Conservation (phyloP, 2,329 filamentous ascomycete genomes). For the Colletotrichum liriopes region DNA sequence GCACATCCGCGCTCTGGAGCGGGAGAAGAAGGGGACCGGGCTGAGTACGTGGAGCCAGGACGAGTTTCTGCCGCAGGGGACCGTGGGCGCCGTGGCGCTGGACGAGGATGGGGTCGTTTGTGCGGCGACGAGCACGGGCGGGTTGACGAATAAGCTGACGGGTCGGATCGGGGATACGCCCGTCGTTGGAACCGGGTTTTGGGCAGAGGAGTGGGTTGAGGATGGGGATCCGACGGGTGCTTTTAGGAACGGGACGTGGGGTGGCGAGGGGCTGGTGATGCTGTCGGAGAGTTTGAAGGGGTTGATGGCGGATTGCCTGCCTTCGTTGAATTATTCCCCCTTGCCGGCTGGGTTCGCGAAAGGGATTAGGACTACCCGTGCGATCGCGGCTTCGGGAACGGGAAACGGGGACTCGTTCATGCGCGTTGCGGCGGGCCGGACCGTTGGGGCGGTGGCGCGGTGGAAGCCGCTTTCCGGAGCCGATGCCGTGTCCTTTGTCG, state of each 20-base stretch:
- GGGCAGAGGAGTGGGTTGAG: slow-evolving; percentile 87
- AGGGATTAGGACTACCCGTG: slow-evolving; percentile 55
- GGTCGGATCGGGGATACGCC: slow-evolving; percentile 91
- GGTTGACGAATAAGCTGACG: slow-evolving; percentile 90
- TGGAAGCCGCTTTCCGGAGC: slow-evolving; percentile 70
- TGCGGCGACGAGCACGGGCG: slow-evolving; percentile 78
- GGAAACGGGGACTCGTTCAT: slow-evolving; percentile 94
- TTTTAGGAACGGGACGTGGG: slow-evolving; percentile 36
- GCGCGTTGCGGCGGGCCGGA: slow-evolving; percentile 78
- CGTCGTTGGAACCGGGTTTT: slow-evolving; percentile 87
- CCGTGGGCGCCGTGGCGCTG: slow-evolving; percentile 85
- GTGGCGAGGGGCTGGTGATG: slow-evolving; percentile 50
- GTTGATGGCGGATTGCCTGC: slow-evolving; percentile 73
- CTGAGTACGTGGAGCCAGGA: slow-evolving; percentile 70
- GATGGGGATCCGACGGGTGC: slow-evolving; percentile 53
- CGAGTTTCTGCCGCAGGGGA: slow-evolving; percentile 85
- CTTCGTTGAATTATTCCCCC: slow-evolving; percentile 61
- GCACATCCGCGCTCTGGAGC: slow-evolving; percentile 73
- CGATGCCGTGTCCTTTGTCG: slow-evolving; percentile 74
- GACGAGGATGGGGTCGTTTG: slow-evolving; percentile 84
- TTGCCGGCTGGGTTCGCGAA: slow-evolving; percentile 19
- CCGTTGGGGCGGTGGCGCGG: slow-evolving; percentile 80
- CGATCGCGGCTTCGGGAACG: slow-evolving; percentile 79
- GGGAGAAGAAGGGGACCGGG: slow-evolving; percentile 59
- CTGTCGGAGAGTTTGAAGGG: slow-evolving; percentile 62